Percentiles rank a stretch among this genome's conserved stretches.
phyloP scores from a whole-genome alignment of 2,329 filamentous ascomycete genomes.

The Alternaria arborescens region DNA sequence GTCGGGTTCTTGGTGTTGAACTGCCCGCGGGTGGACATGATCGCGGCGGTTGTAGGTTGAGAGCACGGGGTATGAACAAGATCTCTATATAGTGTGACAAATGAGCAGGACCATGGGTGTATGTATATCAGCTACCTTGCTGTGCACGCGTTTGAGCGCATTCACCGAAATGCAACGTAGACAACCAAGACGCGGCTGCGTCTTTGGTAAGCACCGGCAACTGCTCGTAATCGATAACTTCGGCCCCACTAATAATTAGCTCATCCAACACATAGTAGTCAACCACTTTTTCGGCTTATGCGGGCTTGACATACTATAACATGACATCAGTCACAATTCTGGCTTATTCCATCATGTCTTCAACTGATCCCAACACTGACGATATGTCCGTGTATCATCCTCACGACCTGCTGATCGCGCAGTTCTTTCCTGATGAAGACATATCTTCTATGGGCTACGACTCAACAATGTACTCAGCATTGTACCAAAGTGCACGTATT shows the following conservation, averaged over 20 bases:
- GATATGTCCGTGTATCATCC: neutral
- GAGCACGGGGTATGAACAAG: neutral
- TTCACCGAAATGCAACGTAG: conserved; percentile 15
- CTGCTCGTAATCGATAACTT: conserved; percentile 15
- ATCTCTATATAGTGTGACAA: neutral
- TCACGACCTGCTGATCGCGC: neutral
- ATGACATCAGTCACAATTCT: neutral
- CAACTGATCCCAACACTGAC: neutral
- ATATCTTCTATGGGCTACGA: neutral
- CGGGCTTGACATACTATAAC: neutral
- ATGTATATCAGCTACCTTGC: neutral
- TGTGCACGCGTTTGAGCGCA: conserved; percentile 4
- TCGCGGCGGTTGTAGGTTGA: conserved; percentile 3
- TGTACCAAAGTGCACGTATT: neutral
- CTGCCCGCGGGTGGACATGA: conserved; percentile 53
- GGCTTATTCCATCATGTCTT: neutral
- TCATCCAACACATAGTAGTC: neutral
- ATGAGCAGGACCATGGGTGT: neutral
- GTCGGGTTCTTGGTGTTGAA: conserved; percentile 83
- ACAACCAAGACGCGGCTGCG: conserved; percentile 10
- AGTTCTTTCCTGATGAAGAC: conserved; percentile 7
- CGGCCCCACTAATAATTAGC: neutral
- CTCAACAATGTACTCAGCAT: neutral
- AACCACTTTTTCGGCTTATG: neutral
- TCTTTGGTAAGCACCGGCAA: conserved; percentile 10